Conservation (phyloP, 2,329 filamentous ascomycete species). For the Shiraia sp. region DNA sequence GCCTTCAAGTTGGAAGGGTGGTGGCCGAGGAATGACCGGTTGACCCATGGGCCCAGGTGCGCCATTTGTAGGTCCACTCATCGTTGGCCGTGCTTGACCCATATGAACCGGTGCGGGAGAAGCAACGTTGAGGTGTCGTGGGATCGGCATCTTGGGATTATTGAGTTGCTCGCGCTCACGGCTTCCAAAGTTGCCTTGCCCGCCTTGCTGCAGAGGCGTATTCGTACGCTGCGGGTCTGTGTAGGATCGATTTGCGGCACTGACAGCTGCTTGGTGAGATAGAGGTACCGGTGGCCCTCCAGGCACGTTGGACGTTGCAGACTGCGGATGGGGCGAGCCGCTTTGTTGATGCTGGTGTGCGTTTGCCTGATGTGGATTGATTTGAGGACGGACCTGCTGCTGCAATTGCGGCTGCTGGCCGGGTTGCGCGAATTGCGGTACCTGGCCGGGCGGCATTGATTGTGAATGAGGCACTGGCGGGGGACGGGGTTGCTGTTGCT, state of each 20-base stretch:
- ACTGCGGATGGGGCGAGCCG: conserved; percentile 44
- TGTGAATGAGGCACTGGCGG: conserved; percentile 35
- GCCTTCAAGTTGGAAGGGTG: conserved; percentile 83
- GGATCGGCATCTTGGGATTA: conserved; percentile 76
- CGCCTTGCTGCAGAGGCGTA: conserved; percentile 38
- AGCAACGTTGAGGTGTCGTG: conserved; percentile 75
- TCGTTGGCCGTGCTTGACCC: conserved; percentile 75
- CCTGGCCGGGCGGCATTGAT: conserved; percentile 33
- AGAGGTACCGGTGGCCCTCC: conserved; percentile 43
- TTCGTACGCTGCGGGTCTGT: conserved; percentile 39
- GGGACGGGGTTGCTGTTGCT: conserved; percentile 22
- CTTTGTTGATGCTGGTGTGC: conserved; percentile 40
- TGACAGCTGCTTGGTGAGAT: conserved; percentile 51
- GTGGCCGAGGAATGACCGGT: conserved; percentile 79
- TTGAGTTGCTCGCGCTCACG: conserved; percentile 45
- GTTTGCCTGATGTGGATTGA: conserved; percentile 43
- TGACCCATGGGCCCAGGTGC: conserved; percentile 84
- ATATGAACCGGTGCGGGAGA: conserved; percentile 75
- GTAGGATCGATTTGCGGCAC: conserved; percentile 47
- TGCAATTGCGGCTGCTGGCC: conserved; percentile 33
- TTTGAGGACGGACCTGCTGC: conserved; percentile 39
- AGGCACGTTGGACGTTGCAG: conserved; percentile 32
- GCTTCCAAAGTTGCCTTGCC: conserved; percentile 39
- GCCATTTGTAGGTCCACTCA: conserved; percentile 74
- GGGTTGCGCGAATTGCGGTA: conserved; percentile 29